Percentiles rank a stretch among this genome's conserved stretches.
Evolutionary conservation across 1,284 basidiomycete genomes (phyloP).

Genomic region (Binderoboletus segoi): DNA sequence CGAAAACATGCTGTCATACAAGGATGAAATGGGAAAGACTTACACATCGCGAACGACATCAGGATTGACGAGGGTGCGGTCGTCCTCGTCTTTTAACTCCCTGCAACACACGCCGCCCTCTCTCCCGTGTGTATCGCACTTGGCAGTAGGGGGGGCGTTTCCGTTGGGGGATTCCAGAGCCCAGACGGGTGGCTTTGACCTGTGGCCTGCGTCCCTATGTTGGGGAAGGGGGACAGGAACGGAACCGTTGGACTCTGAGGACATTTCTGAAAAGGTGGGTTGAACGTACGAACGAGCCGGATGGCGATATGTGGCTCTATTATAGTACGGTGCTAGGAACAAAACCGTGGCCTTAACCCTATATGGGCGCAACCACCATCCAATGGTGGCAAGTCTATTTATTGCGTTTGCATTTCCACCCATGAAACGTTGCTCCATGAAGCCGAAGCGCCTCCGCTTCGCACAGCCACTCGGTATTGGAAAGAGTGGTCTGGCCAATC

Average conservation of each 20-base stretch:
- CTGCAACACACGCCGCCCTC: conserved; percentile 78
- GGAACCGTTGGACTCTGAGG: conserved; percentile 16
- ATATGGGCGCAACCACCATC: background rate
- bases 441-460: too few species aligned
- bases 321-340: background rate
- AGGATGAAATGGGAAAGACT: conserved; percentile 32
- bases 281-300: too few species aligned
- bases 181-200: conserved; percentile 61
- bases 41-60: conserved; percentile 85
- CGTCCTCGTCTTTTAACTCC: conserved; percentile 75
- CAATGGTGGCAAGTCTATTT: too few species aligned
- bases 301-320: conserved; percentile 17
- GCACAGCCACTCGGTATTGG: background rate
- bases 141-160: conserved; percentile 50
- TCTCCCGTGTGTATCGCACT: conserved; percentile 59
- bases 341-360: conserved; percentile 21
- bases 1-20: background rate
- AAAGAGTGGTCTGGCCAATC: conserved; percentile 7
- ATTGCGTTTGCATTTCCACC: too few species aligned
- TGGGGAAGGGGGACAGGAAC: conserved; percentile 21
- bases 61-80: conserved; percentile 79
- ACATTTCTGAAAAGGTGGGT: conserved; percentile 18
- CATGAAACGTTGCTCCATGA: background rate
- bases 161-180: conserved; percentile 48
- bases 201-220: conserved; percentile 1